Percentiles rank a stretch among this genome's conserved stretches.
These are phyloP conservation scores for Clarireedia sp. DNA, from an alignment of 2,329 filamentous ascomycete genomes.

Conservation along the genomic window DNA sequence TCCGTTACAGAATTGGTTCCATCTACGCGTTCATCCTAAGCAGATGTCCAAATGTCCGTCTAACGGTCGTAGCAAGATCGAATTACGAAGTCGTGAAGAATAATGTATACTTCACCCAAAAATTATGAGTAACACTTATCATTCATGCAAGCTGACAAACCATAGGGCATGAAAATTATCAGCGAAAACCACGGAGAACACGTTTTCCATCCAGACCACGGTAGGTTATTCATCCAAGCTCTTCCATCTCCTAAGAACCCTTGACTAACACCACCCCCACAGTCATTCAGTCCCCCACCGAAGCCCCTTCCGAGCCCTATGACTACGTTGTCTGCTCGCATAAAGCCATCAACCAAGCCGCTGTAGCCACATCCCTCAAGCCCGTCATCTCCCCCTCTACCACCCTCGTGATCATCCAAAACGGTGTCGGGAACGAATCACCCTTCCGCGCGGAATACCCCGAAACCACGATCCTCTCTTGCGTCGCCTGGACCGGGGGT, in stretches of 20 bases:
- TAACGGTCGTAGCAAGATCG: constrained; percentile 53
- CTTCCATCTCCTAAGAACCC: neutral
- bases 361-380: constrained; percentile 30
- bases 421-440: constrained; percentile 52
- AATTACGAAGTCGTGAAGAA: constrained; percentile 48
- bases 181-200: constrained; percentile 50
- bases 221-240: constrained; percentile 21
- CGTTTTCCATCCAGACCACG: constrained; percentile 38
- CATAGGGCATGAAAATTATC: constrained; percentile 39
- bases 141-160: neutral
- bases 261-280: constrained; percentile 9
- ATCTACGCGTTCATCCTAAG: constrained; percentile 49
- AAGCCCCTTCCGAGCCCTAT: constrained; percentile 39
- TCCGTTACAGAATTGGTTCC: constrained; percentile 40
- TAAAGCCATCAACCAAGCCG: constrained; percentile 41
- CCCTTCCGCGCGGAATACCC: constrained; percentile 43
- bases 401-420: constrained; percentile 50
- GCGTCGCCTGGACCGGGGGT: constrained; percentile 48
- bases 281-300: constrained; percentile 40
- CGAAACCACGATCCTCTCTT: constrained; percentile 43
- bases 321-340: constrained; percentile 50
- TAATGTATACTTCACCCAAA: constrained; percentile 32
- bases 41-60: constrained; percentile 36
- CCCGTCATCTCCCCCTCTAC: constrained; percentile 36
- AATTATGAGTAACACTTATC: constrained; percentile 16